Evolutionary conservation across 208 protist species (phyloP), one percentile per base, ranked within the genome.

Genomic region (Trypanosoma theileri): DNA sequence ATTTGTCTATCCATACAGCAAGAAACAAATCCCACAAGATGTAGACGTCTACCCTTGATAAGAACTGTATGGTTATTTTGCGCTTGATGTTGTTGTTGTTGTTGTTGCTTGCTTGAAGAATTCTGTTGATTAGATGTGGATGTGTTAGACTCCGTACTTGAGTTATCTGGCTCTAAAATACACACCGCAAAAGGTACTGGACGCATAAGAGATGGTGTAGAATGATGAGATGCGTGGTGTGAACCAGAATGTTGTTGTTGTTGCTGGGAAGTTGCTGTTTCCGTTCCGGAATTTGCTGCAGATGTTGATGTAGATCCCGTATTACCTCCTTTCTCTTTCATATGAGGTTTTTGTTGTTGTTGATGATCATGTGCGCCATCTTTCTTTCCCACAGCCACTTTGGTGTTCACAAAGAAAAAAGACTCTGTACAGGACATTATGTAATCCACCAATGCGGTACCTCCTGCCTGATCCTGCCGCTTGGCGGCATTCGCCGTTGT

Each of bases 151-250:
- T 73, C 76, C 52, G 69, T 73, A n/a, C 62, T 59, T 2, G 66
- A 65, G 12, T 26, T 66, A 19, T 93, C 86, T 0, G 86, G 77
- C 55, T 95, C 86, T 41, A 91, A 73, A 46, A 91, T 77, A 80
- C 89, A 92, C 19, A 95, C 69, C 2, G 83, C 89, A 65, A 88
- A 95, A 4, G 89, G 89, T 19, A 95, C 72, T 3, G 89, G 89
- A 0, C 89, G 89, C 21, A 92, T 54, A 40, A 92, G 42, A 17
- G 83, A 67, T 10, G 45, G 56, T 26, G 14, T 35, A 24, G 71
- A 50, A 53, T 44, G 35, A 28, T 51, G 55, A 31, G 55, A 21
- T 19, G 21, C 0, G 24, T 63, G 59, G 17, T 45, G 26, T 16
- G 56, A 14, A 26, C 40, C 19, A 28, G 21, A 28, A 62, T 57